A percentile compares a stretch with the other conserved stretches of the same genome.
phyloP scores from a whole-genome alignment of 2,329 filamentous ascomycete species.

The Kalmusia sp. region DNA sequence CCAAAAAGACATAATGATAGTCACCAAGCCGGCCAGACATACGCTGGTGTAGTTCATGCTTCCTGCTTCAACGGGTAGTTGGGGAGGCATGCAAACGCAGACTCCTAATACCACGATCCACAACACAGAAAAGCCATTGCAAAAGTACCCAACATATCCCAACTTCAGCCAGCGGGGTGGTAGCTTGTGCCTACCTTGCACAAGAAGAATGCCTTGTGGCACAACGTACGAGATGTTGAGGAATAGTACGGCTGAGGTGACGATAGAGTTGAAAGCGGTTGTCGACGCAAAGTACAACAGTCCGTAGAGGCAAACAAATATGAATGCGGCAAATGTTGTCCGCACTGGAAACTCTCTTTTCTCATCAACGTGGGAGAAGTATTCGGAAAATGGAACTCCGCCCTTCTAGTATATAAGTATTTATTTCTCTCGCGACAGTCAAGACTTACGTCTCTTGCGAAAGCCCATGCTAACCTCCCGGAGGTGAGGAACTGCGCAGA shows the following conservation, averaged over 20 bases:
- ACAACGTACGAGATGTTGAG: constrained; percentile 5
- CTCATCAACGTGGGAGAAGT: constrained; percentile 7
- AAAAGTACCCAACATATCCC: not conserved
- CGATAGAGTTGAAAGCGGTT: constrained; percentile 9
- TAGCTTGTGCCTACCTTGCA: not conserved
- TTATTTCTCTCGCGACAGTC: not conserved
- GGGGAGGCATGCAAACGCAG: not conserved
- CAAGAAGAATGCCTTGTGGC: not conserved
- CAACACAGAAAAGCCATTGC: not conserved
- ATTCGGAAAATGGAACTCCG: constrained; percentile 6
- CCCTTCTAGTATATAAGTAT: not conserved
- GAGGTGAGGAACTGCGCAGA: not conserved
- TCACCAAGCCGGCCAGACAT: not conserved
- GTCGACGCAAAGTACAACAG: constrained; percentile 1
- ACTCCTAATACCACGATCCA: not conserved
- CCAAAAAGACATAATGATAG: not conserved
- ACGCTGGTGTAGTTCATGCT: constrained; percentile 4
- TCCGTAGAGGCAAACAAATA: constrained; percentile 4
- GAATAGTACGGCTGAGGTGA: constrained; percentile 4
- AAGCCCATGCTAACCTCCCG: constrained; percentile 8
- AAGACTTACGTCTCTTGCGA: constrained; percentile 1
- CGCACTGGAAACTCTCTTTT: not conserved
- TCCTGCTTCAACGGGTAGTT: not conserved
- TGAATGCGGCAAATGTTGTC: not conserved
- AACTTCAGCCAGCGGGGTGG: not conserved